Conservation (phyloP, 2,329 filamentous ascomycete genomes). For the Zalaria obscura region DNA sequence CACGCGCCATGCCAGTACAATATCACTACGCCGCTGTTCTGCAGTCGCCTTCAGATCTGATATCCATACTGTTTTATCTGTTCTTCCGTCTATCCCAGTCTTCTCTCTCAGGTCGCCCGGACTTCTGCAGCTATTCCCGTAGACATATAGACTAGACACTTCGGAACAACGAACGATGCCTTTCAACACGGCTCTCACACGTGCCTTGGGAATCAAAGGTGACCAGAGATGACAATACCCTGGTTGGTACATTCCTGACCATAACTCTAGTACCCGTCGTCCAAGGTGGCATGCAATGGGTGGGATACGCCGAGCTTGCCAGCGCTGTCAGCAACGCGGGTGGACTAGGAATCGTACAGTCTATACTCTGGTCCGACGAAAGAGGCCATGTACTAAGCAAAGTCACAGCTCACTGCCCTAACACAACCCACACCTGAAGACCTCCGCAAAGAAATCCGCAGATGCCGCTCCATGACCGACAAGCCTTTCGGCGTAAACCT, state of each 20-base stretch:
- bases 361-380: background rate
- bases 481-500: slow-evolving; percentile 88
- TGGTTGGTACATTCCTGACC: slow-evolving; percentile 14
- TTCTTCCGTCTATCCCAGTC: too few relatives aligned
- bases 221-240: slow-evolving; percentile 10
- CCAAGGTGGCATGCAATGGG: slow-evolving; percentile 79
- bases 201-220: slow-evolving; percentile 43
- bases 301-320: slow-evolving; percentile 67
- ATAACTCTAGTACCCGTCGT: slow-evolving; percentile 54
- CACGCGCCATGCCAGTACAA: too few relatives aligned
- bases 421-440: slow-evolving; percentile 88
- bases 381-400: background rate
- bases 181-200: slow-evolving; percentile 50
- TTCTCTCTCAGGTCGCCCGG: too few relatives aligned
- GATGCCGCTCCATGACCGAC: slow-evolving; percentile 65
- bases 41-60: too few relatives aligned
- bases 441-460: slow-evolving; percentile 83
- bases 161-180: slow-evolving; percentile 33
- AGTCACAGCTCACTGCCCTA: slow-evolving; percentile 57
- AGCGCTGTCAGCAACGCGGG: slow-evolving; percentile 69
- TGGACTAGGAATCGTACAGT: slow-evolving; percentile 52
- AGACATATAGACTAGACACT: background rate
- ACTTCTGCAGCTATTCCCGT: background rate
- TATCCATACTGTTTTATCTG: too few relatives aligned
- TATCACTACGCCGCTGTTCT: too few relatives aligned